These are phyloP conservation scores for Trichoderma asperelloides DNA, from an alignment of 495 filamentous ascomycete genomes.

Conservation along the genomic window DNA sequence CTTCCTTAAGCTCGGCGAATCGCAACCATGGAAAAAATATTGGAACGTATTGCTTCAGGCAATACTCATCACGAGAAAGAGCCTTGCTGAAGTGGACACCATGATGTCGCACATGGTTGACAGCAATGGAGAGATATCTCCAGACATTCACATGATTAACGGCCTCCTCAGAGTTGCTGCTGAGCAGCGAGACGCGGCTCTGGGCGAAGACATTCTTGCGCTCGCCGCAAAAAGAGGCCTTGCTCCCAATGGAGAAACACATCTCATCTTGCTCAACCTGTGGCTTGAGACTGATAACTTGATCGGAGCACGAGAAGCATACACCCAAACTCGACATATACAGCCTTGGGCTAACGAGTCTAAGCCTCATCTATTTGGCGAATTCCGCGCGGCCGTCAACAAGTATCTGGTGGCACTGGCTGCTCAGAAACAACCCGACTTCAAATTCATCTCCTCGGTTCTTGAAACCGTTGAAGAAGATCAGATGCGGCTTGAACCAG, in stretches of 20 bases:
- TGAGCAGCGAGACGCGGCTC: conserved; percentile 55
- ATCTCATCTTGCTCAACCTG: conserved; percentile 66
- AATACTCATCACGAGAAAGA: conserved; percentile 54
- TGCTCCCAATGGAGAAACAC: conserved; percentile 53
- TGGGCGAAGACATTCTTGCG: conserved; percentile 61
- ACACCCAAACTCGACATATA: conserved; percentile 39
- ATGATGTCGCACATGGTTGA: conserved; percentile 56
- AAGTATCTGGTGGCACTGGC: conserved; percentile 69
- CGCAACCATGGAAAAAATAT: conserved; percentile 36
- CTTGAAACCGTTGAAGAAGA: conserved; percentile 68
- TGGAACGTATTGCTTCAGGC: conserved; percentile 70
- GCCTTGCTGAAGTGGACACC: conserved; percentile 57
- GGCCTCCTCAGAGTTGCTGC: conserved; percentile 64
- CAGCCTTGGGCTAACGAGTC: conserved; percentile 21
- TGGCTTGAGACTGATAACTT: conserved; percentile 60
- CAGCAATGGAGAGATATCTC: conserved; percentile 31
- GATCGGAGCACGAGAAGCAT: conserved; percentile 52
- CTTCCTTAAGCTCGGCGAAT: conserved; percentile 48
- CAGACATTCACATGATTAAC: conserved; percentile 68
- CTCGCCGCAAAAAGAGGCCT: conserved; percentile 56
- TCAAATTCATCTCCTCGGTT: conserved; percentile 61
- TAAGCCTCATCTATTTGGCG: conserved; percentile 19
- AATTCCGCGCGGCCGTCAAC: conserved; percentile 59
- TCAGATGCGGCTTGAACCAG: conserved; percentile 54
- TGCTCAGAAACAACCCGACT: conserved; percentile 36